A percentile compares a stretch with the other conserved stretches of the same genome.
phyloP scores from a whole-genome alignment of 768 basidiomycete genomes.

The Leccinum boreale region DNA sequence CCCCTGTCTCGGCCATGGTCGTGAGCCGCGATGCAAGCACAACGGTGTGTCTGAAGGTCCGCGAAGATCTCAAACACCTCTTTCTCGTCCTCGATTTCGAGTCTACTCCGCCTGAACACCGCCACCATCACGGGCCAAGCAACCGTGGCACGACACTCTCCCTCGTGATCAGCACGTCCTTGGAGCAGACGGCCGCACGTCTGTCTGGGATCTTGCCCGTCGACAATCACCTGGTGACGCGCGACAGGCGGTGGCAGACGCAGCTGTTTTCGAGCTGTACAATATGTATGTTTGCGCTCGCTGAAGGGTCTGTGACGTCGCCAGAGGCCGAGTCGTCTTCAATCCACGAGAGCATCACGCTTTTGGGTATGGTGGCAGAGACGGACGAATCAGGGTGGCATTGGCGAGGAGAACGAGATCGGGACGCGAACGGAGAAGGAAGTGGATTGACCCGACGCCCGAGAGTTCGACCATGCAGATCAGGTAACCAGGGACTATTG shows the following conservation, averaged over 20 bases:
- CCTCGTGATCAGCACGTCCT: constrained; percentile 48
- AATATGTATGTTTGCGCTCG: constrained; percentile 50
- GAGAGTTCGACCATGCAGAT: not conserved
- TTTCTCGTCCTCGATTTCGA: constrained; percentile 65
- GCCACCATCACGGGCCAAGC: constrained; percentile 10
- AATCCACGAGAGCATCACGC: constrained; percentile 46
- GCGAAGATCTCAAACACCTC: constrained; percentile 29
- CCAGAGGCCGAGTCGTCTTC: constrained; percentile 28
- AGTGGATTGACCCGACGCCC: not conserved
- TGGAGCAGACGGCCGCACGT: constrained; percentile 42
- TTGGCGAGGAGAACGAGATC: not conserved
- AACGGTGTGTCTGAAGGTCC: constrained; percentile 44
- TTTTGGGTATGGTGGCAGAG: constrained; percentile 40
- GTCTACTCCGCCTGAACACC: constrained; percentile 34
- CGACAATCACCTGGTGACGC: constrained; percentile 42
- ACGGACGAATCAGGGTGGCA: constrained; percentile 32
- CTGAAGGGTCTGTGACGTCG: constrained; percentile 9
- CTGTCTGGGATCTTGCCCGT: constrained; percentile 46
- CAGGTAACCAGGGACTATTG: constrained; percentile 1
- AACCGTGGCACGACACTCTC: constrained; percentile 32
- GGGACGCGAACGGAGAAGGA: not conserved
- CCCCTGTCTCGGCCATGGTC: constrained; percentile 35
- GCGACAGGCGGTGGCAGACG: constrained; percentile 57
- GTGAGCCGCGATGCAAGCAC: constrained; percentile 66
- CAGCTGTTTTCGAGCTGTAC: constrained; percentile 57